These are phyloP conservation scores for Cucumis melo DNA, from an alignment of 306 rosid species.

Conservation along the genomic window DNA sequence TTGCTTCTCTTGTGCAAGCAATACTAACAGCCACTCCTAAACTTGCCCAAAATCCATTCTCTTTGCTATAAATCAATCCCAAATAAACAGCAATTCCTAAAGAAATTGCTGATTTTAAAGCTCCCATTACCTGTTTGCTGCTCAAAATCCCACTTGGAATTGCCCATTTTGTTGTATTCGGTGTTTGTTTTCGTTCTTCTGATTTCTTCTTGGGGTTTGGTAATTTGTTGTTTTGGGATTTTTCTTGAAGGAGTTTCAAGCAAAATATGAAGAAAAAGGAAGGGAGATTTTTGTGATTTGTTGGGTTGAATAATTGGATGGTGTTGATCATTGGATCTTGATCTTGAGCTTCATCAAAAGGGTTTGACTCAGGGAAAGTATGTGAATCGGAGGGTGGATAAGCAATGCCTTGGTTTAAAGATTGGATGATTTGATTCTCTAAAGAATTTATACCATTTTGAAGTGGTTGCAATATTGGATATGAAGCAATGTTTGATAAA, in stretches of 20 bases:
- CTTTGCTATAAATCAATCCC: conserved; percentile 46
- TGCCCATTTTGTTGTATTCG: background rate
- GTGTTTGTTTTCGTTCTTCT: background rate
- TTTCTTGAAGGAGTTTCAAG: conserved; percentile 25
- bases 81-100: conserved; percentile 44
- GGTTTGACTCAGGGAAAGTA: conserved; percentile 35
- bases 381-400: conserved; percentile 11
- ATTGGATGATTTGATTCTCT: conserved; percentile 21
- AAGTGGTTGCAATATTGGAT: conserved; percentile 19
- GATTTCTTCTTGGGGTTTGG: background rate
- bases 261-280: conserved; percentile 51
- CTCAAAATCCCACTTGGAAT: background rate
- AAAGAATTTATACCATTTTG: conserved; percentile 22
- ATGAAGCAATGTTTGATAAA: conserved; percentile 22
- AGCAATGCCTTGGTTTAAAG: conserved; percentile 12
- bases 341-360: conserved; percentile 1
- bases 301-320: conserved; percentile 29
- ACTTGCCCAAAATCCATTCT: conserved; percentile 52
- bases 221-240: background rate
- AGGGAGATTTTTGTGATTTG: conserved; percentile 23
- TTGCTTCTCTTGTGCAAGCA: conserved; percentile 35
- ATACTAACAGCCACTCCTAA: conserved; percentile 49
- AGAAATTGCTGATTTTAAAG: conserved; percentile 36
- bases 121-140: conserved; percentile 18
- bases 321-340: conserved; percentile 7